Evolutionary conservation across 768 basidiomycete genomes (phyloP).

Genomic region (Lactifluus volemus): DNA sequence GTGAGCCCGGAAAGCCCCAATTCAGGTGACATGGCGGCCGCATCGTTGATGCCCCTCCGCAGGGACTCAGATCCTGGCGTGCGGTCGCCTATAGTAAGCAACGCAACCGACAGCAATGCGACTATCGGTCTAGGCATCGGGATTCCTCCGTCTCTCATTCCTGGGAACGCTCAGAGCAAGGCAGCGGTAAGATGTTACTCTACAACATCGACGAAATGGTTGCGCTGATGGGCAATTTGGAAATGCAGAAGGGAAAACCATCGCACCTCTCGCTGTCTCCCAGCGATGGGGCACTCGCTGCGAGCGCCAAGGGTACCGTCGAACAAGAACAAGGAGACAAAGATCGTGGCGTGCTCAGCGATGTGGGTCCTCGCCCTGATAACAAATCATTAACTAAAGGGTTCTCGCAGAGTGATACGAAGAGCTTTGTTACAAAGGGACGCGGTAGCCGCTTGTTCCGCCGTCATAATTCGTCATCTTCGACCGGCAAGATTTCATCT

Average conservation of each 20-base stretch:
- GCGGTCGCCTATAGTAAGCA: not conserved
- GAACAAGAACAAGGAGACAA: slow-evolving; percentile 34
- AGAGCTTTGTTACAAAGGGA: slow-evolving; percentile 27
- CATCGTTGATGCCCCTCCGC: not conserved
- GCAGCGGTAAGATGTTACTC: not conserved
- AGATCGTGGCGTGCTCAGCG: slow-evolving; percentile 55
- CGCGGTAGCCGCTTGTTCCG: slow-evolving; percentile 56
- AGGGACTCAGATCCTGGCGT: slow-evolving; percentile 17
- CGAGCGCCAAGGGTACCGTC: slow-evolving; percentile 27
- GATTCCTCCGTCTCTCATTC: slow-evolving; percentile 13
- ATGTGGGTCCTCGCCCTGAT: slow-evolving; percentile 38
- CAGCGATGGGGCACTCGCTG: slow-evolving; percentile 49
- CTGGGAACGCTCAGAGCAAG: not conserved
- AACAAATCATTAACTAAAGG: not conserved
- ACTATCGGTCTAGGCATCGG: slow-evolving; percentile 28
- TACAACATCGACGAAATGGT: not conserved
- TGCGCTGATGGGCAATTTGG: not conserved
- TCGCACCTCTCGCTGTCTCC: slow-evolving; percentile 48
- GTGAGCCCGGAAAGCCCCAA: slow-evolving; percentile 30
- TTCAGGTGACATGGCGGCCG: slow-evolving; percentile 12
- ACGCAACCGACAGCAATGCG: slow-evolving; percentile 13
- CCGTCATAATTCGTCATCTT: slow-evolving; percentile 38
- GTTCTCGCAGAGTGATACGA: slow-evolving; percentile 40
- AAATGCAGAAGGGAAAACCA: slow-evolving; percentile 38
- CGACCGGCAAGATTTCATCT: slow-evolving; percentile 24